Conservation (phyloP, 2,329 filamentous ascomycete genomes). For the Claviceps sp. region DNA sequence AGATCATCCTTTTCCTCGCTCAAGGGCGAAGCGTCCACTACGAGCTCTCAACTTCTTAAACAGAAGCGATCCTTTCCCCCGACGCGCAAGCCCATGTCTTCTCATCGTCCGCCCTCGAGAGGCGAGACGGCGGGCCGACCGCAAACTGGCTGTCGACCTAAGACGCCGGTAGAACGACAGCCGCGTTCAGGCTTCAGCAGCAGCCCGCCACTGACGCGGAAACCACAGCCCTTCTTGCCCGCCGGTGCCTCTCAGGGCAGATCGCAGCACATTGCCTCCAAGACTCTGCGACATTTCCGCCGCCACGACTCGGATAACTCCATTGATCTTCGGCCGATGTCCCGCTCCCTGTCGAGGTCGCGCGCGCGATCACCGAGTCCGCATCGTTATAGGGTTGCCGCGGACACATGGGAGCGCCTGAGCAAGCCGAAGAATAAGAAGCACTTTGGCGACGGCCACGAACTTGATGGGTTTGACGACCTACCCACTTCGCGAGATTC, state of each 20-base stretch:
- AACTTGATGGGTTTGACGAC: constrained; percentile 89
- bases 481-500: constrained; percentile 72
- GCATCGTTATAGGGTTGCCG: constrained; percentile 30
- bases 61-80: constrained; percentile 53
- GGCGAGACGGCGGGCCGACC: constrained; percentile 36
- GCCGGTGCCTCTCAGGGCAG: constrained; percentile 60
- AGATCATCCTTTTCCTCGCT: constrained; percentile 41
- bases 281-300: constrained; percentile 56
- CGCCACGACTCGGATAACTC: constrained; percentile 71
- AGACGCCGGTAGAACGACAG: constrained; percentile 56
- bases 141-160: constrained; percentile 43
- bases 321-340: constrained; percentile 42
- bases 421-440: constrained; percentile 48
- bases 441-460: constrained; percentile 78
- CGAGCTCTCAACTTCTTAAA: constrained; percentile 49
- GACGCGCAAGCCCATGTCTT: constrained; percentile 38
- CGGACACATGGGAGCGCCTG: constrained; percentile 49
- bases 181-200: constrained; percentile 34
- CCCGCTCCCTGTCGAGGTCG: constrained; percentile 43
- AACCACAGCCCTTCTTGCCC: constrained; percentile 64
- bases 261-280: constrained; percentile 66
- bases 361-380: constrained; percentile 49
- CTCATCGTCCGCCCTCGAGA: constrained; percentile 48
- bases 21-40: constrained; percentile 49
- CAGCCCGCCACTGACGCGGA: constrained; percentile 39